These are phyloP conservation scores for Pterula multifida DNA, from an alignment of 1,284 basidiomycete species.

Conservation along the genomic window DNA sequence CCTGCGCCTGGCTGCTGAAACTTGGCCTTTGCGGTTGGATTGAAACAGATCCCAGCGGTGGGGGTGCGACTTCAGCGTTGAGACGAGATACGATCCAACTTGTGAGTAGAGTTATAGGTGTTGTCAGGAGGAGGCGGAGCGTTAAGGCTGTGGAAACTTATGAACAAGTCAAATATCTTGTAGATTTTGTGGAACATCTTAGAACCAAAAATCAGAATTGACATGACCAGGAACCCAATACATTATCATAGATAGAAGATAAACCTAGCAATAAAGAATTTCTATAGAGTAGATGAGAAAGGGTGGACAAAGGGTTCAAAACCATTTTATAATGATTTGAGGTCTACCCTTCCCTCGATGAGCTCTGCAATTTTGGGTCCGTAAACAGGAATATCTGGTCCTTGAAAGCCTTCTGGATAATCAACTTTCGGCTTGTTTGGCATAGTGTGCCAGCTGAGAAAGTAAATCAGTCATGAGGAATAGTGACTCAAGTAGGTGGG, in stretches of 20 bases:
- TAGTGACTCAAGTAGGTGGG: slow-evolving; percentile 11
- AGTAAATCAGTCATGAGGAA: neutral
- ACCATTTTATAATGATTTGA: neutral
- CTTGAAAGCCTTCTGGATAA: slow-evolving; percentile 74
- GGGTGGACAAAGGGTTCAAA: neutral
- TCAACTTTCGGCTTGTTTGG: slow-evolving; percentile 40
- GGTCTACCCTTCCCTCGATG: slow-evolving; percentile 36
- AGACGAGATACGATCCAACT: slow-evolving; percentile 43
- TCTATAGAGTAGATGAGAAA: neutral
- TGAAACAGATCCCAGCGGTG: slow-evolving; percentile 16
- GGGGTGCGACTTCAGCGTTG: slow-evolving; percentile 14
- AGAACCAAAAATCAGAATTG: slow-evolving; percentile 15
- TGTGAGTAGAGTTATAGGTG: slow-evolving; percentile 61
- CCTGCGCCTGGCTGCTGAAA: slow-evolving; percentile 88
- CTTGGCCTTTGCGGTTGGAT: slow-evolving; percentile 78
- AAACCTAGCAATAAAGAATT: neutral
- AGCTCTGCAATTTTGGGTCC: slow-evolving; percentile 40
- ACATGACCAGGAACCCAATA: neutral
- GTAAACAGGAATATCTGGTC: slow-evolving; percentile 53
- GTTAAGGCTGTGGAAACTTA: slow-evolving; percentile 84
- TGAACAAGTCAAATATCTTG: slow-evolving; percentile 82
- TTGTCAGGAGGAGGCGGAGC: slow-evolving; percentile 68
- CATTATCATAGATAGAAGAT: slow-evolving; percentile 2
- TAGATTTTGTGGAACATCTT: slow-evolving; percentile 68
- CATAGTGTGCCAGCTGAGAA: slow-evolving; percentile 25